Conservation (phyloP, 1,284 basidiomycete species). For the Vanrija sp. region DNA sequence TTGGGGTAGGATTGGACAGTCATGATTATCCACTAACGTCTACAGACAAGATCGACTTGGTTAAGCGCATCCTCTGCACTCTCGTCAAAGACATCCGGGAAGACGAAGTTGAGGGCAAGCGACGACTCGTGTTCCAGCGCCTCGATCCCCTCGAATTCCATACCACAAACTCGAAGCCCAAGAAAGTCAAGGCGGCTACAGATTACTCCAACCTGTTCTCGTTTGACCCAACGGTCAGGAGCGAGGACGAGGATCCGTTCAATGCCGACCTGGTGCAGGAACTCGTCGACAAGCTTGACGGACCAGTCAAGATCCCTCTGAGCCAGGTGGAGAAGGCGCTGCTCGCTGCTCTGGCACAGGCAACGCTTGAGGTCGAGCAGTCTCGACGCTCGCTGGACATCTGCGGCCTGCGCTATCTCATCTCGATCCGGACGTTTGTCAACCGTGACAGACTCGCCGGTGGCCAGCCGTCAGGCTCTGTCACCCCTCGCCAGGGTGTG, state of each 20-base stretch:
- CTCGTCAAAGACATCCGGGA: conserved; percentile 54
- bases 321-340: conserved; percentile 72
- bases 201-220: conserved; percentile 34
- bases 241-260: conserved; percentile 60
- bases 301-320: conserved; percentile 63
- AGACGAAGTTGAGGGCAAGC: conserved; percentile 31
- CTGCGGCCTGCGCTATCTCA: conserved; percentile 84
- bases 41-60: conserved; percentile 72
- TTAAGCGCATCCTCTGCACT: conserved; percentile 72
- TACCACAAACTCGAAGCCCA: conserved; percentile 6
- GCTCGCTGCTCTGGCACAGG: conserved; percentile 73
- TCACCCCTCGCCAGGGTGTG: too few relatives aligned
- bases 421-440: conserved; percentile 65
- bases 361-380: conserved; percentile 83
- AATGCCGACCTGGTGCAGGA: conserved; percentile 60
- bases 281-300: conserved; percentile 64
- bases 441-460: conserved; percentile 31
- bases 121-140: conserved; percentile 28
- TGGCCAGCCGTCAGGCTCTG: not conserved
- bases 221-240: conserved; percentile 6
- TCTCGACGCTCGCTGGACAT: conserved; percentile 79
- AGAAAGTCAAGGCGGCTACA: not conserved
- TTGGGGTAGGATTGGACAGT: conserved; percentile 62
- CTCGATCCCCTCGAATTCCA: conserved; percentile 40
- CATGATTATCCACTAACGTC: not conserved